Evolutionary conservation across 805 yeast species (phyloP).

Genomic region (Naumovozyma baii): DNA sequence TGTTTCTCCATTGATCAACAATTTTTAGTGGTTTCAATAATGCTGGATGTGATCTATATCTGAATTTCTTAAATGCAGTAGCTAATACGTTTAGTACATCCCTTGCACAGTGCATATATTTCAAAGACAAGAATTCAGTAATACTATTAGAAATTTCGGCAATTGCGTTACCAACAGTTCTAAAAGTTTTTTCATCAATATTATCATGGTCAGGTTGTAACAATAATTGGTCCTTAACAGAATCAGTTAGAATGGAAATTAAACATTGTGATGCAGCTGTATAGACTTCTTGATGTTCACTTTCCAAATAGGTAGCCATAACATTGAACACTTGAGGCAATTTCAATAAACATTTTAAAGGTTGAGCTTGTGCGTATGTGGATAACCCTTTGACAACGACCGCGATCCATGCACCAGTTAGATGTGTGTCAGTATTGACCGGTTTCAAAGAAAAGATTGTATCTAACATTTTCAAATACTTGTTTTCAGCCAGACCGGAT

Average conservation of each 20-base stretch:
- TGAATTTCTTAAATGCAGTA: slow-evolving; percentile 51
- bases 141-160: slow-evolving; percentile 44
- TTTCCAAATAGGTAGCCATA: slow-evolving; percentile 54
- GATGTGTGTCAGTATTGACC: slow-evolving; percentile 66
- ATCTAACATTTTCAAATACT: slow-evolving; percentile 53
- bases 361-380: slow-evolving; percentile 44
- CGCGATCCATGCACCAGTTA: slow-evolving; percentile 93
- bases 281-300: slow-evolving; percentile 56
- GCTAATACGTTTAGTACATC: slow-evolving; percentile 64
- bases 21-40: slow-evolving; percentile 54
- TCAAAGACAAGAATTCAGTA: slow-evolving; percentile 56
- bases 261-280: slow-evolving; percentile 79
- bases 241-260: slow-evolving; percentile 63
- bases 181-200: slow-evolving; percentile 43
- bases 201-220: slow-evolving; percentile 43
- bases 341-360: slow-evolving; percentile 43
- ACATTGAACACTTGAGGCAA: slow-evolving; percentile 48
- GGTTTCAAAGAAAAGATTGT: slow-evolving; percentile 76
- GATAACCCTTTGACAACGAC: slow-evolving; percentile 76
- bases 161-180: slow-evolving; percentile 46
- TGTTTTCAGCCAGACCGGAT: slow-evolving; percentile 50
- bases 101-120: slow-evolving; percentile 64
- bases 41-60: slow-evolving; percentile 61
- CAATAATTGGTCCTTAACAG: slow-evolving; percentile 51
- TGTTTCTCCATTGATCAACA: slow-evolving; percentile 80